A percentile compares a stretch with the other conserved stretches of the same genome.
phyloP scores from a whole-genome alignment of 768 basidiomycete genomes.

The Kwoniella sp. region DNA sequence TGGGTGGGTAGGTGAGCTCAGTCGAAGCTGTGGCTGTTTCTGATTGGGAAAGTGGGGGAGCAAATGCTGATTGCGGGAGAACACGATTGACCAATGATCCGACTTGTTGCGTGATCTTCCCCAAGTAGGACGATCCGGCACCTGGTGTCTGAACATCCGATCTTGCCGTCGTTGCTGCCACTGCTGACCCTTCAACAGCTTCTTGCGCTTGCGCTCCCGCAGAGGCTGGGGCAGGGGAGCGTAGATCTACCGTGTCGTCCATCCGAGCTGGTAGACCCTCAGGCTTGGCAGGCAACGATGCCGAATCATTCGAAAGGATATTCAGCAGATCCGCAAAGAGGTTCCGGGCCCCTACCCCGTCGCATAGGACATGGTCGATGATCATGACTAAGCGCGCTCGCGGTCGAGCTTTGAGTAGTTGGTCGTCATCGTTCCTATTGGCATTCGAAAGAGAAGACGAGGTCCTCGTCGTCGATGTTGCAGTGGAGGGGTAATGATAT shows the following conservation, averaged over 20 bases:
- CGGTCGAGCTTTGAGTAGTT: too few relatives aligned
- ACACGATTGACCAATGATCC: neutral
- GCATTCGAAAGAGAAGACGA: neutral
- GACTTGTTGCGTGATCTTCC: neutral
- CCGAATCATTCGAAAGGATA: neutral
- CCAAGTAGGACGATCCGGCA: neutral
- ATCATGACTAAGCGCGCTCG: slow-evolving; percentile 9
- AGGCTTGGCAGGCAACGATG: neutral
- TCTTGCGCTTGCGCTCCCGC: too few relatives aligned
- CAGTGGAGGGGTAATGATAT: neutral
- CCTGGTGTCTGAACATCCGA: too few relatives aligned
- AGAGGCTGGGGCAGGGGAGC: neutral
- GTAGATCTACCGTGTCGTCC: slow-evolving; percentile 17
- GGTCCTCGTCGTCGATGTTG: neutral
- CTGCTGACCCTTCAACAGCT: too few relatives aligned
- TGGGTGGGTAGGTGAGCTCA: neutral
- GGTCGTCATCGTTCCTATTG: neutral
- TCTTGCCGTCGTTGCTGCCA: too few relatives aligned
- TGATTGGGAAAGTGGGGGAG: too few relatives aligned
- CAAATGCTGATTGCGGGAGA: neutral
- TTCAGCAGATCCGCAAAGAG: slow-evolving; percentile 15
- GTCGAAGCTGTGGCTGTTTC: neutral
- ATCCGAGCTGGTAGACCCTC: slow-evolving; percentile 16
- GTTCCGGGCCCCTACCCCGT: slow-evolving; percentile 18
- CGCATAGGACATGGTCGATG: slow-evolving; percentile 19